Conservation (phyloP, 306 rosid genomes). For the Acacia melanoxylon region DNA sequence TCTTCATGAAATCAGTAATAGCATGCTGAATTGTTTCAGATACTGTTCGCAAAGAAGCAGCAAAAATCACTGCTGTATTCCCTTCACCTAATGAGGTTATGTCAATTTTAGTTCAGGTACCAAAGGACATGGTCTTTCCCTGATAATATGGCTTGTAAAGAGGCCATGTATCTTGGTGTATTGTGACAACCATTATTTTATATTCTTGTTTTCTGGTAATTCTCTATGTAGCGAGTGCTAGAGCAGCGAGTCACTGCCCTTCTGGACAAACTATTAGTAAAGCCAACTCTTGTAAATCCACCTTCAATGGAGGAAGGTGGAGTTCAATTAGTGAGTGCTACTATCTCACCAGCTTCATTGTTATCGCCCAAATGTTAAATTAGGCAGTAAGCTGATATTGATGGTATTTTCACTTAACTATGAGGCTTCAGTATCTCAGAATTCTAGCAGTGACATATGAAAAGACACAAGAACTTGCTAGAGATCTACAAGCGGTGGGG, state of each 20-base stretch:
- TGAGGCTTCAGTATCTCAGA: constrained; percentile 89
- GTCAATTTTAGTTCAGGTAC: constrained; percentile 98
- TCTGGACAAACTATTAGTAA: constrained; percentile 83
- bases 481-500: constrained; percentile 84
- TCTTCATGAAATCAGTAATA: constrained; percentile 34
- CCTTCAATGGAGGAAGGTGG: constrained; percentile 98
- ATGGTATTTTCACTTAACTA: constrained; percentile 36
- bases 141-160: background rate
- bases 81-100: constrained; percentile 97
- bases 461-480: constrained; percentile 94
- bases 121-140: constrained; percentile 24
- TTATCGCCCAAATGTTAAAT: constrained; percentile 21
- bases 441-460: constrained; percentile 98
- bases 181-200: background rate
- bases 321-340: constrained; percentile 78
- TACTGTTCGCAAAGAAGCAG: constrained; percentile 94
- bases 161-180: background rate
- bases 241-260: constrained; percentile 93
- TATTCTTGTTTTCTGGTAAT: constrained; percentile 19
- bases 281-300: constrained; percentile 84
- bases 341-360: constrained; percentile 19
- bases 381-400: constrained; percentile 26
- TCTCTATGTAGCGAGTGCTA: constrained; percentile 76
- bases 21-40: constrained; percentile 56
- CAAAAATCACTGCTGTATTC: constrained; percentile 88